Conservation (phyloP, 805 yeast species). For the Ogataea sp. region DNA sequence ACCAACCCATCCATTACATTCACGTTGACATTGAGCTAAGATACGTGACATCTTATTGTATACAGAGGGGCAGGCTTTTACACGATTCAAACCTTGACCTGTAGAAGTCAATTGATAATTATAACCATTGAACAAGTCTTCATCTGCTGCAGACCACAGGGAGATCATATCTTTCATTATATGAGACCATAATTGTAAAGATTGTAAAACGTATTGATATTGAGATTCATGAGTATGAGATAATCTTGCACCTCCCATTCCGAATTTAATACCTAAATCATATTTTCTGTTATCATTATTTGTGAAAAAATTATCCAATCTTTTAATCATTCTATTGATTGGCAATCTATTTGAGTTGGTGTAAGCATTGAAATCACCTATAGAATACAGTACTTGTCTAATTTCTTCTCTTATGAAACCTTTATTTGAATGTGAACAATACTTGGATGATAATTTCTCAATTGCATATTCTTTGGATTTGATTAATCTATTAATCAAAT, state of each 20-base stretch:
- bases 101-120: slow-evolving; percentile 58
- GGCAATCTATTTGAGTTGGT: slow-evolving; percentile 63
- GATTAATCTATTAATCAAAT: slow-evolving; percentile 49
- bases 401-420: slow-evolving; percentile 50
- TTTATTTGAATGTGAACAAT: slow-evolving; percentile 27
- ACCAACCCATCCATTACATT: slow-evolving; percentile 66
- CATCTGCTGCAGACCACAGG: slow-evolving; percentile 72
- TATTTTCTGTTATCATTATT: slow-evolving; percentile 22
- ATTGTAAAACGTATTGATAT: slow-evolving; percentile 67
- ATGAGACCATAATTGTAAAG: slow-evolving; percentile 66
- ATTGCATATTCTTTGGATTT: slow-evolving; percentile 63
- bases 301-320: slow-evolving; percentile 39
- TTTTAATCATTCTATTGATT: slow-evolving; percentile 50
- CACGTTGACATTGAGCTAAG: slow-evolving; percentile 55
- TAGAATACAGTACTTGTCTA: slow-evolving; percentile 65
- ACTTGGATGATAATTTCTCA: slow-evolving; percentile 45
- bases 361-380: slow-evolving; percentile 73
- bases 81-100: slow-evolving; percentile 75
- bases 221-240: slow-evolving; percentile 71
- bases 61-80: slow-evolving; percentile 64
- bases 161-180: slow-evolving; percentile 73
- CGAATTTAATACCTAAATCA: slow-evolving; percentile 57
- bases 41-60: slow-evolving; percentile 65
- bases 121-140: slow-evolving; percentile 52
- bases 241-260: slow-evolving; percentile 60